Percentiles rank a stretch among this genome's conserved stretches.
These are phyloP conservation scores for Chaetoceros tenuissimus DNA, from an alignment of 108 stramenopile genomes.

Conservation along the genomic window DNA sequence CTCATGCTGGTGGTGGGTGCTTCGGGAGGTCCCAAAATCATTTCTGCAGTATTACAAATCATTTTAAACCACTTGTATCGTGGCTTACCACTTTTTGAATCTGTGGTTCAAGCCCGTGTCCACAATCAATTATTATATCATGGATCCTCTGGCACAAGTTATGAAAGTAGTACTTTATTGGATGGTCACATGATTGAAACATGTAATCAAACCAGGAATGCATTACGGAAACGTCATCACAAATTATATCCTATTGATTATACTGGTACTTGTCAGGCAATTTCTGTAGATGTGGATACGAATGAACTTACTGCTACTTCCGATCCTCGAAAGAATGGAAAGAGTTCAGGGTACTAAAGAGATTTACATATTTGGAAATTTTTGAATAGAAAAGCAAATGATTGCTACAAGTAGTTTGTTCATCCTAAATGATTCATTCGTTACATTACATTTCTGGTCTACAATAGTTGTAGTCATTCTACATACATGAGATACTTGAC, in stretches of 20 bases:
- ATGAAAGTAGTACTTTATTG: constrained; percentile 4
- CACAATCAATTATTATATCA: constrained; percentile 77
- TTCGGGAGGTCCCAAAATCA: constrained; percentile 77
- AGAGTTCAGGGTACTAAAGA: constrained; percentile 48
- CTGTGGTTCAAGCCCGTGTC: constrained; percentile 49
- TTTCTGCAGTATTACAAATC: constrained; percentile 60
- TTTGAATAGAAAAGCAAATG: no score
- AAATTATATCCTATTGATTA: constrained; percentile 38
- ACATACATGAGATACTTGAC: no score
- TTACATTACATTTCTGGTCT: no score
- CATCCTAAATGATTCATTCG: no score
- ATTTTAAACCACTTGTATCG: constrained; percentile 47
- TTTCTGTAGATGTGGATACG: constrained; percentile 54
- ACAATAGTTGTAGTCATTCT: no score
- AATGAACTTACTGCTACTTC: constrained; percentile 43
- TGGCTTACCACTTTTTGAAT: constrained; percentile 56
- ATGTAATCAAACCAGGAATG: constrained; percentile 29
- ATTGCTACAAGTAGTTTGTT: no score
- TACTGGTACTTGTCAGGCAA: constrained; percentile 60
- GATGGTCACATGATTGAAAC: constrained; percentile 33
- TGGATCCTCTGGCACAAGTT: constrained; percentile 27
- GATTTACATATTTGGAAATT: no score
- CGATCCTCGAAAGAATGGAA: constrained; percentile 71
- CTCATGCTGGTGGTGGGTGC: constrained; percentile 55
- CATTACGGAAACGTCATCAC: constrained; percentile 41